These are phyloP conservation scores for Colletotrichum trifolii DNA, from an alignment of 2,329 filamentous ascomycete genomes.

Conservation along the genomic window DNA sequence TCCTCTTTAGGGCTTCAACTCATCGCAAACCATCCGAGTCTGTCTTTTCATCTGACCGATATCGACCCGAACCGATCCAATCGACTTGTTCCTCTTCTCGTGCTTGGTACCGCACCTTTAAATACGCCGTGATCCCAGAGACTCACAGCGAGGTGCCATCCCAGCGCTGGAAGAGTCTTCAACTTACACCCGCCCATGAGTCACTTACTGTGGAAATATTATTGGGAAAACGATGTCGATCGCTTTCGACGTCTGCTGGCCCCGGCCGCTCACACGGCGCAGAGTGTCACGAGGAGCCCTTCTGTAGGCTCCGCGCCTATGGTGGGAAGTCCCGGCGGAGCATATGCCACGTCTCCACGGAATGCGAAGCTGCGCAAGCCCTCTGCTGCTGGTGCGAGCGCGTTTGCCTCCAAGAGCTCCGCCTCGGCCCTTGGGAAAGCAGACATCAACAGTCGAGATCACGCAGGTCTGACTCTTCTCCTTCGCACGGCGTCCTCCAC, in stretches of 20 bases:
- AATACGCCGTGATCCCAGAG: conserved; percentile 90
- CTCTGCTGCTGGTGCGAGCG: conserved; percentile 59
- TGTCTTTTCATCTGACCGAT: neutral
- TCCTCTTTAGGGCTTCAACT: conserved; percentile 10
- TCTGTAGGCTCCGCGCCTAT: conserved; percentile 51
- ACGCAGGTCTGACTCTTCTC: conserved; percentile 83
- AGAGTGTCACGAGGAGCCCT: conserved; percentile 65
- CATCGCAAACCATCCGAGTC: neutral
- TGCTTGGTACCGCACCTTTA: conserved; percentile 75
- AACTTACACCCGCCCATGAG: conserved; percentile 77
- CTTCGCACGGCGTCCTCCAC: conserved; percentile 85
- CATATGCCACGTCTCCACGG: conserved; percentile 62
- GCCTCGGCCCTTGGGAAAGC: conserved; percentile 59
- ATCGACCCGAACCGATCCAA: conserved; percentile 22
- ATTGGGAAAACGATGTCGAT: conserved; percentile 98
- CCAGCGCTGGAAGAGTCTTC: conserved; percentile 58
- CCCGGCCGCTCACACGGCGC: conserved; percentile 70
- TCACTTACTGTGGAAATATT: conserved; percentile 95
- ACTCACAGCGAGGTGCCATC: conserved; percentile 88
- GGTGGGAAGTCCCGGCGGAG: conserved; percentile 55
- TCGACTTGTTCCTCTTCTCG: conserved; percentile 40
- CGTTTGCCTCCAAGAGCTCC: conserved; percentile 57
- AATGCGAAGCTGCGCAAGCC: conserved; percentile 62
- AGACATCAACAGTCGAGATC: conserved; percentile 88
- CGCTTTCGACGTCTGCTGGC: conserved; percentile 90